A percentile compares a stretch with the other conserved stretches of the same genome.
These are phyloP conservation scores for Aureobasidium subglaciale DNA, from an alignment of 2,329 filamentous ascomycete species.

Conservation along the genomic window DNA sequence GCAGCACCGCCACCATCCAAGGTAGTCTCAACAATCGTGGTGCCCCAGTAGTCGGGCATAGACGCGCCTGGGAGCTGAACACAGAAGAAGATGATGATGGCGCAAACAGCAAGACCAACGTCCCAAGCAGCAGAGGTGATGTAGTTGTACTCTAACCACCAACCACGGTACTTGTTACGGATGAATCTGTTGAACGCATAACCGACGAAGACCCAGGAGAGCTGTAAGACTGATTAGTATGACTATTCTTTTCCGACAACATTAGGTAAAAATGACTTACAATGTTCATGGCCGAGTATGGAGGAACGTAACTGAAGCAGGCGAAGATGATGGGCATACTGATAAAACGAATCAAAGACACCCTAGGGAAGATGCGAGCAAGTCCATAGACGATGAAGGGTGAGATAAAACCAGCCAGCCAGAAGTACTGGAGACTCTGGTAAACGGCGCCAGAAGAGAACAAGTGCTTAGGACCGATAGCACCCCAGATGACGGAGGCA, in stretches of 20 bases:
- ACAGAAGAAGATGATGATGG: constrained; percentile 82
- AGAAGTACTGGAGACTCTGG: constrained; percentile 71
- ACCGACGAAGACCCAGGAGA: constrained; percentile 75
- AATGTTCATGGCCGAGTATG: constrained; percentile 66
- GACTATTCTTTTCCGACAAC: background rate
- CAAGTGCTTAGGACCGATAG: constrained; percentile 7
- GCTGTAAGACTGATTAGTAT: background rate
- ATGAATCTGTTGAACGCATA: constrained; percentile 77
- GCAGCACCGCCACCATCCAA: constrained; percentile 16
- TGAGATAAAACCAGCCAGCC: constrained; percentile 66
- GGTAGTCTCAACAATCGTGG: constrained; percentile 49
- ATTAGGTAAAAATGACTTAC: background rate
- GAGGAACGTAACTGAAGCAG: constrained; percentile 77
- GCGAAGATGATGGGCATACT: constrained; percentile 66
- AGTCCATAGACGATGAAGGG: constrained; percentile 70
- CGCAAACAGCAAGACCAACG: constrained; percentile 72
- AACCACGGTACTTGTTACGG: constrained; percentile 59
- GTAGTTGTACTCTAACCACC: constrained; percentile 93
- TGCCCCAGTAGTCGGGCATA: constrained; percentile 78
- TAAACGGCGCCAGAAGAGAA: constrained; percentile 66
- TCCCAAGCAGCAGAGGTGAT: constrained; percentile 77
- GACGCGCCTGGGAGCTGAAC: constrained; percentile 72
- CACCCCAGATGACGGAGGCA: constrained; percentile 78
- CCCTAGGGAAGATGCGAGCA: constrained; percentile 19
- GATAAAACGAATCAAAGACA: constrained; percentile 18